Base-by-base conservation (phyloP, 2,329 filamentous ascomycete species). In the Esteya vermicola region DNA sequence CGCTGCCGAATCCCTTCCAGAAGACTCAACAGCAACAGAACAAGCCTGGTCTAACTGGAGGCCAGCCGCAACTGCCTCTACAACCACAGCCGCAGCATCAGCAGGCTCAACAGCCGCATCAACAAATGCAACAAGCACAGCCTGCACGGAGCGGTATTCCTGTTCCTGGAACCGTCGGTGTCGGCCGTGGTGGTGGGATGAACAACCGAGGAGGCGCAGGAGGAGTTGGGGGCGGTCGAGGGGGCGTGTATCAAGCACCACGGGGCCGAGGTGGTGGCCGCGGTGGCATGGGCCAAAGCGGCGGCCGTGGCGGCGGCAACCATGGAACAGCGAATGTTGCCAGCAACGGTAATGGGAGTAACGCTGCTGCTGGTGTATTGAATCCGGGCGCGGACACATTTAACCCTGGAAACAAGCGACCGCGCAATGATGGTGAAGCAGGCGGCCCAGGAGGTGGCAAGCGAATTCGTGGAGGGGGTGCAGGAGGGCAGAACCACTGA, bases 361-460 rank as follows among this genome's bases (percentile, higher is more conserved):
- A 32, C n/a, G 25, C 25, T 8, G 25, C 25, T 13, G 25, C 8
- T 13, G 25, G 25, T 42, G 57, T 57, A 7, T 50, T 74, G 28
- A 73, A 68, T 50, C 62, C 64, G 3, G 56, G 59, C 10, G 70
- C 64, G 13, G 68, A 70, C 25, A 4, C 35, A 12, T 37, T 37
- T 14, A 37, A 27, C n/a, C 27, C 21, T 16, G 13, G 69, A 19
- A 70, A 65, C 48, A 75, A 75, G 55, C 61, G 71, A 27, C 61
- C 67, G 18, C 61, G 70, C 22, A 68, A 70, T 41, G 70, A 74
- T 41, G 56, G 54, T 13, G 60, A 61, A 32, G 47, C 48, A 9
- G 56, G 54, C 9, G 38, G n/a, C n/a, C n/a, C 38, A 12, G 47
- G 44, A 31, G 64, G 57, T 2, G 47, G 52, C n/a, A 63, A 63